Evolutionary conservation across 1,139 yeast species (phyloP), one percentile per base, ranked within the genome.

Genomic region (Suhomyces panamericanus): DNA sequence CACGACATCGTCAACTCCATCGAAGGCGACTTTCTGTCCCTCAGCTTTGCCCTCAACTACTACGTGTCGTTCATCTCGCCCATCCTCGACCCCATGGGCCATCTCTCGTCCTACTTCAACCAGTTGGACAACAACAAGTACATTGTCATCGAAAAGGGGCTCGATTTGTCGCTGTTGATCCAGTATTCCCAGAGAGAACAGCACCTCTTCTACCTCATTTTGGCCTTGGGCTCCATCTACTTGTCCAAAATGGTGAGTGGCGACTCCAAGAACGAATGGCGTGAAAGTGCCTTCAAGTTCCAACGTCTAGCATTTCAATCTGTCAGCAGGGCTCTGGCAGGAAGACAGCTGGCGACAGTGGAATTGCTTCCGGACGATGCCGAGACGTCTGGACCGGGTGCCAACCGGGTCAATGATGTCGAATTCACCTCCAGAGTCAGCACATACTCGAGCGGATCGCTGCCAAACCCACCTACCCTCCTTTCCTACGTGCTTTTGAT

Each of bases 1-100:
- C 51, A 48, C n/a, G 68, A 62, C 43, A 51, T 64, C 11, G 41
- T 43, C n/a, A 44, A 38, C 24, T 15, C 53, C 12, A 14, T 48
- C 13, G 44, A 42, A 8, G 61, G 55, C 39, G 53, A 54, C 26
- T 30, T 50, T 7, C 49, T 52, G 36, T 47, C 55, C 13, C 42
- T 63, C 37, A 55, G 51, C 41, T 60, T 54, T 46, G 67, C 69
- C 11, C 50, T 64, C 22, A 57, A 54, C 41, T 64, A 61, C 51
- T 64, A 63, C 46, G 53, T 63, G 28, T 52, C 56, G 31, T 62
- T 58, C 41, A 56, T 64, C 14, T 59, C 65, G 4, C 69, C 69
- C 3, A 62, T 64, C 16, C 56, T 64, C 35, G 60, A 62, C 45
- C 68, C 68, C 13, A 49, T 60, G 14, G 62, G 59, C 4, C 27